Evolutionary conservation across 1,284 basidiomycete species (phyloP), one percentile per base, ranked within the genome.

Genomic region (Inonotus hispidus): DNA sequence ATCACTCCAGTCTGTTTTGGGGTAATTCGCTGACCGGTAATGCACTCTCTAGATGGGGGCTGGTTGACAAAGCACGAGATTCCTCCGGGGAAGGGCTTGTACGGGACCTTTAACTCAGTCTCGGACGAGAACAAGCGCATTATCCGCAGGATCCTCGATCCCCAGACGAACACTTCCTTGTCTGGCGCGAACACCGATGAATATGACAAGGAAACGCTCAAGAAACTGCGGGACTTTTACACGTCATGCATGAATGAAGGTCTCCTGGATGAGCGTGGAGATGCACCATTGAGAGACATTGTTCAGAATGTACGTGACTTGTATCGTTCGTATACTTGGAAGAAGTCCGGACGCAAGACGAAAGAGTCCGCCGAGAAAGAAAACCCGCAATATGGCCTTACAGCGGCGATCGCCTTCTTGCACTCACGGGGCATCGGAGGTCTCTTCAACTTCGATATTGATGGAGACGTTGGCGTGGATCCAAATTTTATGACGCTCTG

Each of bases 391-490:
- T 66, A 74, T 58, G 76, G 85, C 32, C 72, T 93, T 62, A 97
- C 95, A 5, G 86, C 89, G 53, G 87, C 92, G 0, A 73, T 98
- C 39, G 86, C 92, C 3, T 98, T 85, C 74, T 78, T 97, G 50
- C 95, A 98, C 71, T 90, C 93, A 25, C 81, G 85, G 75, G 92
- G 84, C 55, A 82, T 98, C 63, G 80, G 82, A 39, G 87, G 85
- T 0, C 75, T 99, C 19, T 93, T 98, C 70, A 77, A 82, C 13
- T 86, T 92, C 66, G 79, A 76, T 29, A 82, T 96, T 62, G 94
- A 97, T 61, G 95, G 96, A 45, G 94, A 98, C 68, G 85, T 88
- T 37, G 93, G 90, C 25, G 79, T 84, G n/a, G 92, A 98, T 70
- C 94, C 96, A 0, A 90, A 95, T 67, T 74, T 82, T 50, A 93